Base-by-base conservation (phyloP, 73 alveolate species). In the Paramecium caudatum region DNA sequence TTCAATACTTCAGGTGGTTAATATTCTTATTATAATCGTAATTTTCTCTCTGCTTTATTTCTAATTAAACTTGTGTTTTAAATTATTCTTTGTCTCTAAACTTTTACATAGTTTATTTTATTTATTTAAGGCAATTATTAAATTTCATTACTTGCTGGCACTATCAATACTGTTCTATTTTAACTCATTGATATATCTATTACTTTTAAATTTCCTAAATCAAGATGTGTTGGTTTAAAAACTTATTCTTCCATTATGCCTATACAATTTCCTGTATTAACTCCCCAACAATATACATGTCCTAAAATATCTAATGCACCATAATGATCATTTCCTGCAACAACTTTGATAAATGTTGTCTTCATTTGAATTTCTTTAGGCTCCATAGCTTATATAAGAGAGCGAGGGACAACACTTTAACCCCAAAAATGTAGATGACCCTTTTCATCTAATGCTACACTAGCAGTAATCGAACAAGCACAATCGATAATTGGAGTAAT, bases 361-460 rank as follows among this genome's bases (percentile, higher is more conserved):
- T 55, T 5, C 30, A 10, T 55, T 55, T 55, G 17, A 55, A 37
- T 27, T 3, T 27, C 23, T 21, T 74, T 74, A 74, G 69, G 16
- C 7, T 63, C 69, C 32, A 27, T 43, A 41, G 43, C 47, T 39
- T n/a, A n/a, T n/a, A n/a, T n/a, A n/a, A n/a, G n/a, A n/a, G n/a
- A n/a, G 88, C 88, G 7, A 19, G 1, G 0, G 47, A 19, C 21
- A 74, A 74, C 68, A 41, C 43, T 45, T 74, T 74, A 45, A 74
- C 88, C 88, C 88, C 88, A 74, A 19, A 41, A 34, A 74, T 74
- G 43, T 19, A 74, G n/a, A 21, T 74, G 69, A 17, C 88, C 88
- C 32, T 37, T 37, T 19, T 30, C 27, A 15, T 74, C 88, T 9
- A 74, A 27, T 41, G 88, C 88, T 8, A 74, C 43, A 45, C 88